Percentiles rank a stretch among this genome's conserved stretches.
These are phyloP conservation scores for Nectriaceae sp. DNA, from an alignment of 2,329 filamentous ascomycete genomes.

Conservation along the genomic window DNA sequence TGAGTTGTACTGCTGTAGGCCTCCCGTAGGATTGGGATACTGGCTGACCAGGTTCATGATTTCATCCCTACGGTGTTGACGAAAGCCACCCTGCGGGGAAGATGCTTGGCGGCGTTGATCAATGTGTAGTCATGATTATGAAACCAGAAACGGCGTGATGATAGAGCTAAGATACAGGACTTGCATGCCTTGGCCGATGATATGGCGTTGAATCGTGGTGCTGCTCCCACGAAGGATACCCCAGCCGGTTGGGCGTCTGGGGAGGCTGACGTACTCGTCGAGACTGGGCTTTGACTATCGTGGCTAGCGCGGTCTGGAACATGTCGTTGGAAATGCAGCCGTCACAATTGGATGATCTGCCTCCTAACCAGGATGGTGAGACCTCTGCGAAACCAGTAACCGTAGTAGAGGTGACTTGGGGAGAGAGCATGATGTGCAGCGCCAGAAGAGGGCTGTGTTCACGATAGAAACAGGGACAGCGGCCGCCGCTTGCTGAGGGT, in stretches of 20 bases:
- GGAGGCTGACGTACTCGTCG: not conserved
- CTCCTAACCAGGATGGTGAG: not conserved
- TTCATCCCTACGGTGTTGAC: not conserved
- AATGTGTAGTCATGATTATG: conserved; percentile 3
- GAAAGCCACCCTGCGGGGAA: not conserved
- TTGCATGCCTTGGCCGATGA: not conserved
- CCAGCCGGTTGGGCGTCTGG: not conserved
- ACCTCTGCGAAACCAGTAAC: not conserved
- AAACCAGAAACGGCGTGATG: not conserved
- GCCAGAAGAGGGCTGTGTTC: not conserved
- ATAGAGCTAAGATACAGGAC: too few relatives aligned
- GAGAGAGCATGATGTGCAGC: not conserved
- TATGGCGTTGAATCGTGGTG: not conserved
- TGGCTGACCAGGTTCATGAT: not conserved
- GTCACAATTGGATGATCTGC: not conserved
- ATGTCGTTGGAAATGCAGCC: not conserved
- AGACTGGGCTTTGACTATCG: not conserved
- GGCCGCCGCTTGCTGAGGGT: not conserved
- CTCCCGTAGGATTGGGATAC: not conserved
- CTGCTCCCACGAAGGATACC: not conserved
- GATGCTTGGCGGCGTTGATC: conserved; percentile 1
- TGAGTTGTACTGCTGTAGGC: not conserved
- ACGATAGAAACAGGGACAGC: not conserved
- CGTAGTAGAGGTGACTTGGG: not conserved
- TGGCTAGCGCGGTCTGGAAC: not conserved